Conservation (phyloP, 306 rosid species). For the Geum urbanum region DNA sequence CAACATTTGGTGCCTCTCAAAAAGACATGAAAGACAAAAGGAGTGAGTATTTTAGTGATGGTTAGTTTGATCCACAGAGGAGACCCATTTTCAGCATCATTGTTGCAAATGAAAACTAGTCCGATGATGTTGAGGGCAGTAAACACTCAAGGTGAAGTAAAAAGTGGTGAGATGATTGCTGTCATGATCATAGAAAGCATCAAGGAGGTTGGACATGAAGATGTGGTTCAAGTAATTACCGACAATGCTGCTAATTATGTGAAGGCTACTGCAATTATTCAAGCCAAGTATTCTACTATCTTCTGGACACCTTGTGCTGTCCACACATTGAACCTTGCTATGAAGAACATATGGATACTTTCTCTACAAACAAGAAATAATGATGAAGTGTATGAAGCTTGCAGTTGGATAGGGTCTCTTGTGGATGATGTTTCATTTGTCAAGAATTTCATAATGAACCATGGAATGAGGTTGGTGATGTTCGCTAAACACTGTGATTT, state of each 20-base stretch:
- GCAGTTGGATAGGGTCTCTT: not conserved
- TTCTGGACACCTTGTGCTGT: constrained; percentile 18
- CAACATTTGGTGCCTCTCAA: too few species aligned
- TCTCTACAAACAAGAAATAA: not conserved
- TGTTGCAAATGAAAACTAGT: not conserved
- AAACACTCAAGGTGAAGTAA: too few species aligned
- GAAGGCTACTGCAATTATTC: not conserved
- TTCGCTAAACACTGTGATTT: not conserved
- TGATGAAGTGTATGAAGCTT: not conserved
- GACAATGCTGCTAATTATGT: not conserved
- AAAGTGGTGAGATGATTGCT: too few species aligned
- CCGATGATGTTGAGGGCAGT: too few species aligned
- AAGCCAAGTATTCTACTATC: not conserved
- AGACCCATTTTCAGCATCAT: too few species aligned
- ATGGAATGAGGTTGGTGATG: not conserved
- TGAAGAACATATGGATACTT: not conserved
- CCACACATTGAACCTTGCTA: not conserved
- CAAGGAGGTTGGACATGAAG: constrained; percentile 1
- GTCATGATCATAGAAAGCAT: not conserved
- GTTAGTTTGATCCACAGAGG: too few species aligned
- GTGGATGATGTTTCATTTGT: not conserved
- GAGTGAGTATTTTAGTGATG: too few species aligned
- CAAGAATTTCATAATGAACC: not conserved
- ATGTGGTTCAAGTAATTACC: not conserved
- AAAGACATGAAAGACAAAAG: too few species aligned